A percentile compares a stretch with the other conserved stretches of the same genome.
Evolutionary conservation across 257 asterid genomes (phyloP).

Genomic region (Solanum habrochaites): DNA sequence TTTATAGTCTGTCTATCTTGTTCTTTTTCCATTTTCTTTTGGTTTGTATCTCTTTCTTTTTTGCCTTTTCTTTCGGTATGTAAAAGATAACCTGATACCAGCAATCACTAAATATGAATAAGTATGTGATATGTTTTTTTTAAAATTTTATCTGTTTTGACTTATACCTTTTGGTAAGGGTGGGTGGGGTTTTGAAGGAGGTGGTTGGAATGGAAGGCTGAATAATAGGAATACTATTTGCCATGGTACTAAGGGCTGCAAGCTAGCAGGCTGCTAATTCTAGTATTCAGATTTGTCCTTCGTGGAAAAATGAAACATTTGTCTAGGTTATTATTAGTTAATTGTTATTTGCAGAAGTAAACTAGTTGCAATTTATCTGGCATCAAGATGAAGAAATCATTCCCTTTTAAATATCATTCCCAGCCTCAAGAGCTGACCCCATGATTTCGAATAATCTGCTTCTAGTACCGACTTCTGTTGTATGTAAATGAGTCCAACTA

Average conservation of each 20-base stretch:
- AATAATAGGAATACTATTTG: background rate
- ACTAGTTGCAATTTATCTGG: background rate
- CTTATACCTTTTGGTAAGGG: background rate
- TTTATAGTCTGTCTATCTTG: background rate
- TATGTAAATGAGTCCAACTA: background rate
- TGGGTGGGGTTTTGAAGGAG: background rate
- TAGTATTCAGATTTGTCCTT: background rate
- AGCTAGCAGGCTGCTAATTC: background rate
- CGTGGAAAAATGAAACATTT: background rate
- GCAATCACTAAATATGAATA: background rate
- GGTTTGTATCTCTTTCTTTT: background rate
- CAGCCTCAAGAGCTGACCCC: background rate
- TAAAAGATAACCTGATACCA: background rate
- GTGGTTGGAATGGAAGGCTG: background rate
- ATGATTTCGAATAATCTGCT: background rate
- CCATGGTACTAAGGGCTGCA: background rate
- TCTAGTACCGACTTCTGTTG: background rate
- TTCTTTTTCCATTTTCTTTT: background rate
- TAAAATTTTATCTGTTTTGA: background rate
- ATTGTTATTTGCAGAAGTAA: background rate
- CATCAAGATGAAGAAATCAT: background rate
- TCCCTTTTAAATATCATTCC: background rate
- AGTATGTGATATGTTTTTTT: background rate
- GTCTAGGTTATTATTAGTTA: background rate
- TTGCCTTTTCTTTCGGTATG: background rate